Percentiles rank a stretch among this genome's conserved stretches.
Conservation (phyloP, 1,284 basidiomycete species). For the Erythrobasidium hasegawianum region DNA sequence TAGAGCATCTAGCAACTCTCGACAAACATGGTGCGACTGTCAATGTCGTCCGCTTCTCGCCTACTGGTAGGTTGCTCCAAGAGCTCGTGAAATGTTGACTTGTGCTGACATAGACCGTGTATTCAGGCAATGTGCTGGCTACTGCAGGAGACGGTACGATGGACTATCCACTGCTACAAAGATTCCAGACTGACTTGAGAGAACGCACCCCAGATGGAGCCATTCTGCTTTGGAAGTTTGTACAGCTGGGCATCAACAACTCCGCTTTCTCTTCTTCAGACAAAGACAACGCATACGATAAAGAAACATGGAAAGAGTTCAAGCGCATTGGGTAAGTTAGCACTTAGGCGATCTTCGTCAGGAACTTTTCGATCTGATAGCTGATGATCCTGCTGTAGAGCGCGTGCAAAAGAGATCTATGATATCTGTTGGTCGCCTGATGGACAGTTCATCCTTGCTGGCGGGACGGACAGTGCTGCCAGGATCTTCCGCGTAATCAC, state of each 20-base stretch:
- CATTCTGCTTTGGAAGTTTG: slow-evolving; percentile 80
- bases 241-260: slow-evolving; percentile 55
- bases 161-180: background rate
- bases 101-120: slow-evolving; percentile 6
- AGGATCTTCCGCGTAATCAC: slow-evolving; percentile 73
- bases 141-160: slow-evolving; percentile 82
- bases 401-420: slow-evolving; percentile 75
- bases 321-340: slow-evolving; percentile 69
- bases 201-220: slow-evolving; percentile 69
- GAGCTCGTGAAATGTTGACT: background rate
- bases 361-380: background rate
- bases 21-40: slow-evolving; percentile 90
- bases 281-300: slow-evolving; percentile 81
- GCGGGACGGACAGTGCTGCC: slow-evolving; percentile 93
- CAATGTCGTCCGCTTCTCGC: slow-evolving; percentile 93
- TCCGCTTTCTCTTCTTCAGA: slow-evolving; percentile 49
- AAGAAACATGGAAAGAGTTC: slow-evolving; percentile 91
- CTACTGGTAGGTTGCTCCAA: slow-evolving; percentile 65
- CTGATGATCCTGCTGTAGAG: slow-evolving; percentile 40
- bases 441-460: slow-evolving; percentile 86
- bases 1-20: slow-evolving; percentile 93
- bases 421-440: slow-evolving; percentile 89
- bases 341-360: slow-evolving; percentile 39
- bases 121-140: slow-evolving; percentile 76
- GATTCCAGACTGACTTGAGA: slow-evolving; percentile 32